Percentiles rank a stretch among this genome's conserved stretches.
Conservation (phyloP, 306 rosid species). For the Lupinus albus region DNA sequence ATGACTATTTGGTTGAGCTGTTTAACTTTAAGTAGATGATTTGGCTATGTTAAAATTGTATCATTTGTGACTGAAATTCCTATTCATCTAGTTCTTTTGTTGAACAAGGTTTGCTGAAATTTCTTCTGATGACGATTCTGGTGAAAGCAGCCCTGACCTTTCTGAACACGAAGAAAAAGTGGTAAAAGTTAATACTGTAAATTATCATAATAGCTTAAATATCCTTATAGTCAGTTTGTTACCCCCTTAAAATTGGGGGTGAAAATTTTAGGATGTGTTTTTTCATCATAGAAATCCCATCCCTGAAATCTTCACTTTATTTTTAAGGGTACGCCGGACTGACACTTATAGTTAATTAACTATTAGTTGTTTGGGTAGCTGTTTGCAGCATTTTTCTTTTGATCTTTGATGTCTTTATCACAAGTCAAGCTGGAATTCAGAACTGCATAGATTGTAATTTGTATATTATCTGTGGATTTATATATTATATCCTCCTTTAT, state of each 20-base stretch:
- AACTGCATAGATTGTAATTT: constrained; percentile 21
- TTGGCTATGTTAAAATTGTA: constrained; percentile 29
- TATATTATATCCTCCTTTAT: constrained; percentile 38
- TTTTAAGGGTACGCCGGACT: neutral
- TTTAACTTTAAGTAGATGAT: constrained; percentile 25
- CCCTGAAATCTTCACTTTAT: constrained; percentile 32
- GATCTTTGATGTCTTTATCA: constrained; percentile 7
- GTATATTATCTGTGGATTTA: constrained; percentile 28
- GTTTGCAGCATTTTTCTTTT: constrained; percentile 16
- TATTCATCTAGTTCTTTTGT: constrained; percentile 40
- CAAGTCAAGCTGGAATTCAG: constrained; percentile 3
- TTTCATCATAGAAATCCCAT: constrained; percentile 12
- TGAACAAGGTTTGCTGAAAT: constrained; percentile 48
- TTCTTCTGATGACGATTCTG: constrained; percentile 43
- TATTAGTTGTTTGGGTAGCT: constrained; percentile 30
- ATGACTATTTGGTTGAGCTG: neutral
- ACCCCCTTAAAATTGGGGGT: constrained; percentile 27
- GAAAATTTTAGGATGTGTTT: constrained; percentile 5
- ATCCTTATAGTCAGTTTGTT: constrained; percentile 35
- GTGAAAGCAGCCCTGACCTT: constrained; percentile 44
- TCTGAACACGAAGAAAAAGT: constrained; percentile 49
- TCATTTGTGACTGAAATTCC: constrained; percentile 8
- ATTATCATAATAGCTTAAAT: constrained; percentile 18
- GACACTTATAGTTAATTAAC: neutral
- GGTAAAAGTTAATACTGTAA: constrained; percentile 35